phyloP scores from a whole-genome alignment of 805 yeast genomes.

The Priceomyces haplophilus region DNA sequence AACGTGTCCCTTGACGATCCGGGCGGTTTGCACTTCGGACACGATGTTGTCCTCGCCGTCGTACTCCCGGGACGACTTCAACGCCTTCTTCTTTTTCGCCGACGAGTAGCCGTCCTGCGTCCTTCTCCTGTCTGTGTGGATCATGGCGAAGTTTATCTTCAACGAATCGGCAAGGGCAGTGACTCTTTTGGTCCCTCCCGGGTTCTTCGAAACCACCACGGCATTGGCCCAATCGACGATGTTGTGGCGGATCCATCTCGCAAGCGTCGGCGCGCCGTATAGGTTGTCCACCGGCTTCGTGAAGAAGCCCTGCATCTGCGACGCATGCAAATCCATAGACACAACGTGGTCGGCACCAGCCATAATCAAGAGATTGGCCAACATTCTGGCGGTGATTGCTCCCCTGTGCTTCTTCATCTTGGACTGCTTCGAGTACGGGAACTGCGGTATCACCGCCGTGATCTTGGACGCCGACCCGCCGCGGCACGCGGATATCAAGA shows the following conservation, averaged over 20 bases:
- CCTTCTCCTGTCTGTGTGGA: conserved; percentile 96
- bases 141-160: conserved; percentile 97
- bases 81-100: conserved; percentile 41
- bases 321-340: conserved; percentile 93
- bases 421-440: conserved; percentile 94
- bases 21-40: conserved; percentile 87
- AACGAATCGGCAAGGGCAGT: conserved; percentile 96
- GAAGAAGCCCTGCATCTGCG: conserved; percentile 99
- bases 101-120: conserved; percentile 57
- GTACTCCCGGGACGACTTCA: conserved; percentile 42
- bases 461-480: conserved; percentile 98
- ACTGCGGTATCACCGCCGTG: conserved; percentile 95
- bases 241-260: conserved; percentile 91
- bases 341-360: conserved; percentile 99
- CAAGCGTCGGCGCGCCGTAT: conserved; percentile 94
- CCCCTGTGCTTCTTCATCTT: conserved; percentile 99
- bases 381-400: conserved; percentile 97
- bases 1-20: conserved; percentile 95
- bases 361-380: conserved; percentile 91
- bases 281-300: conserved; percentile 95
- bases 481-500: conserved; percentile 90
- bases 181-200: conserved; percentile 98
- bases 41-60: conserved; percentile 68
- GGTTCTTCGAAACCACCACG: conserved; percentile 97
- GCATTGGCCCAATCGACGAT: conserved; percentile 82